Evolutionary conservation across 352 stramenopile species (phyloP).

Genomic region (Pythium pyrilobum): DNA sequence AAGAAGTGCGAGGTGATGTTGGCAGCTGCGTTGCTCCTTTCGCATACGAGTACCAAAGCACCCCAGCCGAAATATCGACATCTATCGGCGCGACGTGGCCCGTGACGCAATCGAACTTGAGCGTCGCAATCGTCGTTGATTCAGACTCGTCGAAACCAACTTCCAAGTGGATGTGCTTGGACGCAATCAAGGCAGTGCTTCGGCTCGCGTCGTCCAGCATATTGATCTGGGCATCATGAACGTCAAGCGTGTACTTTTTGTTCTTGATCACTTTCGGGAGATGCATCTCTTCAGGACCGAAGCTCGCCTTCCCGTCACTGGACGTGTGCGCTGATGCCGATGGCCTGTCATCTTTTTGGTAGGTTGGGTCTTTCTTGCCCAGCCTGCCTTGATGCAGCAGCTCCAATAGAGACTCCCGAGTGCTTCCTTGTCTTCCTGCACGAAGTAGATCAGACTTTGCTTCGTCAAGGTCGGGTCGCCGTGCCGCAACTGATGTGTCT

Average conservation of each 20-base stretch:
- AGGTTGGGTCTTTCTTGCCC: slow-evolving; percentile 25
- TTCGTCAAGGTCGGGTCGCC: not conserved
- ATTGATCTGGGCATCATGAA: slow-evolving; percentile 78
- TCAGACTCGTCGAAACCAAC: slow-evolving; percentile 42
- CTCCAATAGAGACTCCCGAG: slow-evolving; percentile 59
- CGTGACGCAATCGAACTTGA: slow-evolving; percentile 66
- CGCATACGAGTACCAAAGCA: slow-evolving; percentile 65
- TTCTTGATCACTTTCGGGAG: slow-evolving; percentile 31
- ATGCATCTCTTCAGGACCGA: slow-evolving; percentile 11
- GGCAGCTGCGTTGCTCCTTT: not conserved
- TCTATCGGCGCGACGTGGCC: slow-evolving; percentile 68
- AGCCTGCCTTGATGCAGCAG: slow-evolving; percentile 74
- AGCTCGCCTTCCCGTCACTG: not conserved
- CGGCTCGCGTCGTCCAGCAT: slow-evolving; percentile 57
- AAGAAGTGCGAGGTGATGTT: slow-evolving; percentile 1
- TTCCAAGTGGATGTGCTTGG: slow-evolving; percentile 75
- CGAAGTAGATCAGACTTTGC: not conserved
- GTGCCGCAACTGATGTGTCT: not conserved
- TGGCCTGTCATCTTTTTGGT: slow-evolving; percentile 8
- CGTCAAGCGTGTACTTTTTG: slow-evolving; percentile 73
- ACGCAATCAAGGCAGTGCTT: slow-evolving; percentile 65
- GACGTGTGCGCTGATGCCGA: slow-evolving; percentile 7
- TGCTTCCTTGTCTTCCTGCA: slow-evolving; percentile 30
- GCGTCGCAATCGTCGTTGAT: slow-evolving; percentile 44
- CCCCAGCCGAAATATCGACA: slow-evolving; percentile 62